Percentiles rank a stretch among this genome's conserved stretches.
These are phyloP conservation scores for Podaxis pistillaris DNA, from an alignment of 768 basidiomycete genomes.

Conservation along the genomic window DNA sequence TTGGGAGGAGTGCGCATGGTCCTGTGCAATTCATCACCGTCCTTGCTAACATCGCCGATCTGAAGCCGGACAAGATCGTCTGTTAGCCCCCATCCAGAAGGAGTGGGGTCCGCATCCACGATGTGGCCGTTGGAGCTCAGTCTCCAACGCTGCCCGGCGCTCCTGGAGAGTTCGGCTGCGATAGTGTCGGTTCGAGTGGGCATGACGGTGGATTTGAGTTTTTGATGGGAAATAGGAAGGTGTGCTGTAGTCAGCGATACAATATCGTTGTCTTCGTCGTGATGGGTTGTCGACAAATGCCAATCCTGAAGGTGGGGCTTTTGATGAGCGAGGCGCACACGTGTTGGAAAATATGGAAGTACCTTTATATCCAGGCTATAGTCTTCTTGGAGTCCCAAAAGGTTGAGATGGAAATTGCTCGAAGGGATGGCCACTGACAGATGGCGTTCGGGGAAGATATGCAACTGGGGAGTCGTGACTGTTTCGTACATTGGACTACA, in stretches of 20 bases:
- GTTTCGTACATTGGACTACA: conserved; percentile 69
- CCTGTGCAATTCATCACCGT: conserved; percentile 49
- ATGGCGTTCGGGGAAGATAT: conserved; percentile 23
- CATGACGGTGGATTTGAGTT: conserved; percentile 32
- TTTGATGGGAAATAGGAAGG: conserved; percentile 24
- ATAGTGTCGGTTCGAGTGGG: conserved; percentile 43
- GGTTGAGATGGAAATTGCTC: conserved; percentile 5
- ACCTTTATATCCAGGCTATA: conserved; percentile 11
- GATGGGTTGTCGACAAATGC: conserved; percentile 37
- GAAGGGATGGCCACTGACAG: conserved; percentile 7
- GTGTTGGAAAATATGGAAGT: conserved; percentile 8
- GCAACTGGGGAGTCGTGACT: conserved; percentile 43
- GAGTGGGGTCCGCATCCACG: conserved; percentile 49
- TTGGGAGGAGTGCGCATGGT: conserved; percentile 69
- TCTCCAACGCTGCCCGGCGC: conserved; percentile 56
- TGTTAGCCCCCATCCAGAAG: conserved; percentile 67
- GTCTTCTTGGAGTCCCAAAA: conserved; percentile 4
- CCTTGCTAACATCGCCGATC: conserved; percentile 53
- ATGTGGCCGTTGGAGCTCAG: conserved; percentile 63
- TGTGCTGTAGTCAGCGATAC: conserved; percentile 32
- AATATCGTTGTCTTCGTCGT: conserved; percentile 27
- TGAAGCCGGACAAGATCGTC: conserved; percentile 74
- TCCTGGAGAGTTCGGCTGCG: conserved; percentile 37
- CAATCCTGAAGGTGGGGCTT: conserved; percentile 38
- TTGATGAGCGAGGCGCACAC: conserved; percentile 17